phyloP scores from a whole-genome alignment of 495 filamentous ascomycete species.

The Oidiodendron maius region DNA sequence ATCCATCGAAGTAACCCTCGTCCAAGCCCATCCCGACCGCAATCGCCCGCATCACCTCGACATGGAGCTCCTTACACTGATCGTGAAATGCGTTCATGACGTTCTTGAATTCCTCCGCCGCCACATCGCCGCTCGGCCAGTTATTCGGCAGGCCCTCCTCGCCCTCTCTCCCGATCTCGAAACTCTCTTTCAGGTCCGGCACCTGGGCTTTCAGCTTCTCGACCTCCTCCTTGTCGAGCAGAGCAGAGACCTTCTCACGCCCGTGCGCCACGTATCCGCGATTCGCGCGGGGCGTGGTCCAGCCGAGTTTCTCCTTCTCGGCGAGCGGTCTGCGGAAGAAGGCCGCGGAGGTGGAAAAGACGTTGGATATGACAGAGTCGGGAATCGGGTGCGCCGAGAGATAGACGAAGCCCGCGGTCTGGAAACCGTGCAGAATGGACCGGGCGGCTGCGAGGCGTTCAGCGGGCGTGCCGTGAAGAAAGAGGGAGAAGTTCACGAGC shows the following conservation, averaged over 20 bases:
- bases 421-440: slow-evolving; percentile 73
- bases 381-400: slow-evolving; percentile 73
- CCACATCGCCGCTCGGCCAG: slow-evolving; percentile 65
- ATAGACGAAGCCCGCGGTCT: slow-evolving; percentile 85
- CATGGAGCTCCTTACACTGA: slow-evolving; percentile 68
- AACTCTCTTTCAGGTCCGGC: slow-evolving; percentile 77
- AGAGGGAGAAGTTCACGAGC: slow-evolving; percentile 82
- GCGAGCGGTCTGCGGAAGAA: slow-evolving; percentile 71
- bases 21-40: slow-evolving; percentile 76
- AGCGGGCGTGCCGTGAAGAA: slow-evolving; percentile 56
- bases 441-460: slow-evolving; percentile 61
- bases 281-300: slow-evolving; percentile 69
- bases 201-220: slow-evolving; percentile 49
- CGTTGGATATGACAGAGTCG: slow-evolving; percentile 44
- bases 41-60: slow-evolving; percentile 80
- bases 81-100: slow-evolving; percentile 69
- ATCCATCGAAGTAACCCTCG: slow-evolving; percentile 70
- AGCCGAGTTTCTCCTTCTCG: slow-evolving; percentile 65
- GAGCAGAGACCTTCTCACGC: slow-evolving; percentile 66
- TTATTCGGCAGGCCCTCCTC: slow-evolving; percentile 65
- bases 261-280: slow-evolving; percentile 72
- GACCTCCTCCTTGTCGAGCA: slow-evolving; percentile 52
- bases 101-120: slow-evolving; percentile 58
- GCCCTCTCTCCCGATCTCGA: slow-evolving; percentile 77
- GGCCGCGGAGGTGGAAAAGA: slow-evolving; percentile 65